Evolutionary conservation across 2,329 filamentous ascomycete species (phyloP), one percentile per base, ranked within the genome.

Genomic region (Lasiodiplodia hormozganensis): DNA sequence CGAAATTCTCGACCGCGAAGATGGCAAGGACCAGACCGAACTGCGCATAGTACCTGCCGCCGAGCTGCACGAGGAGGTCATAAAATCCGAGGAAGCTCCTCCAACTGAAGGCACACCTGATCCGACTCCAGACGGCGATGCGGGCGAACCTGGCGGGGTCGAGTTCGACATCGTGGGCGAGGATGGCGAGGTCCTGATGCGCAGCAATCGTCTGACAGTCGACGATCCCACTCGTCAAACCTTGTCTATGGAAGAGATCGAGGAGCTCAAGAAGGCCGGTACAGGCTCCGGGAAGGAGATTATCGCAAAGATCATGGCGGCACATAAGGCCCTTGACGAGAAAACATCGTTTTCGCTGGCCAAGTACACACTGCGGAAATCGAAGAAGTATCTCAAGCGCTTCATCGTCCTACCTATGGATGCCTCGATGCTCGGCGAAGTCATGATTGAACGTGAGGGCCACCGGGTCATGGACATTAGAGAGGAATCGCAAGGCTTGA

Each of bases 361-460:
- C 53, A 99, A 99, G 80, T 99, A 99, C 81, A 97, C 96, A 75
- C 84, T 98, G 21, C 86, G 97, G 56, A 99, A 99, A 83, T 91
- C 92, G 71, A 94, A 90, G 77, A 99, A 99, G 81, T 98, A 97
- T 78, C 87, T 98, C 71, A 90, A 92, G 74, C 86, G 94, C 14
- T 98, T 99, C 76, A 93, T 92, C 0, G 88, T 96, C 1, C 79
- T 97, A 64, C 95, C 95, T 0, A 82, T 98, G 73, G 94, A 97
- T 75, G 89, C 96, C 16, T 86, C 89, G 0, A 86, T 89, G 71
- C 83, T 98, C 70, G 89, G 89, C 23, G 88, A 93, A 72, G 96
- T 91, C 84, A 85, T 95, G 75, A 81, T 97, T 62, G 92, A 96
- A 74, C 92, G 91, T 75, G 94, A 98, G 73, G 85, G 92, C 0